Conservation (phyloP, 306 rosid genomes). For the Begonia fuchsioides region DNA sequence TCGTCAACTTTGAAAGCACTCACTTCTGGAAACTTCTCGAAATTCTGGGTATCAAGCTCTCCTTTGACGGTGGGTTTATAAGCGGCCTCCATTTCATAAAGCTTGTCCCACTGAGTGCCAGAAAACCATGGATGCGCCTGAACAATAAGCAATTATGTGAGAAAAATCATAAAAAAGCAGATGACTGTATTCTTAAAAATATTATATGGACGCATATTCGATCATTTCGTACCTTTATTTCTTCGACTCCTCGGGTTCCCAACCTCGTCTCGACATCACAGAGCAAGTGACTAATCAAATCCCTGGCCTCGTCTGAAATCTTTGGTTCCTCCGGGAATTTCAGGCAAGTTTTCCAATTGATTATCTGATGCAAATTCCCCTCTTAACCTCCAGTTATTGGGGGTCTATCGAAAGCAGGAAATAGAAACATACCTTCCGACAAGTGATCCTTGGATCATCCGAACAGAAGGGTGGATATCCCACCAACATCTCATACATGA, state of each 20-base stretch:
- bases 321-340: slow-evolving; percentile 91
- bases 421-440: slow-evolving; percentile 60
- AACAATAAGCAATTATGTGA: slow-evolving; percentile 1
- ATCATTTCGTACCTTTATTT: slow-evolving; percentile 59
- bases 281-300: slow-evolving; percentile 66
- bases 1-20: slow-evolving; percentile 17
- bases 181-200: too few species aligned
- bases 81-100: slow-evolving; percentile 88
- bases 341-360: slow-evolving; percentile 91
- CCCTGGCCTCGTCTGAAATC: slow-evolving; percentile 71
- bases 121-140: slow-evolving; percentile 98
- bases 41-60: slow-evolving; percentile 92
- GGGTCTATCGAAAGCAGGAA: too few species aligned
- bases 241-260: slow-evolving; percentile 83
- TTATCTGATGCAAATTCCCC: slow-evolving; percentile 44
- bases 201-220: slow-evolving; percentile 5
- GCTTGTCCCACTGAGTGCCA: slow-evolving; percentile 74
- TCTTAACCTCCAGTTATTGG: slow-evolving; percentile 4
- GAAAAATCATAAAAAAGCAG: neutral
- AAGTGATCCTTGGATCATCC: slow-evolving; percentile 96
- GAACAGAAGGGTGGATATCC: slow-evolving; percentile 99
- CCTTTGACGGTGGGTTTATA: slow-evolving; percentile 73
- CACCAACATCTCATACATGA: slow-evolving; percentile 94
- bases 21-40: slow-evolving; percentile 95
- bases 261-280: slow-evolving; percentile 90